These are phyloP conservation scores for Colletotrichum nymphaeae DNA, from an alignment of 2,329 filamentous ascomycete genomes.

Conservation along the genomic window DNA sequence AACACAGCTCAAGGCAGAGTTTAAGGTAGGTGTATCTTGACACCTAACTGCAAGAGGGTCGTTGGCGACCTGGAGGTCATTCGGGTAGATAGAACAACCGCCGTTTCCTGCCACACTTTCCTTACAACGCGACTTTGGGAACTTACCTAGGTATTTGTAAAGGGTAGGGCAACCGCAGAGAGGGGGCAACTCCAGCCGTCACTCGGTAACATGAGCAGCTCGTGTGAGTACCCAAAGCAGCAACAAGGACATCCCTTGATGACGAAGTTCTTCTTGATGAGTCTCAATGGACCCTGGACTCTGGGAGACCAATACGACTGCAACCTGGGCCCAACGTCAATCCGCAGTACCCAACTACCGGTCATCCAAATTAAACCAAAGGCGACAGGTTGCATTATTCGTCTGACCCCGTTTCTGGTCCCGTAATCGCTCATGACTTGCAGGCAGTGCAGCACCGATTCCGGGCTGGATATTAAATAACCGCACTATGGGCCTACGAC, in stretches of 20 bases:
- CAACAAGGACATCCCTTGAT: not conserved
- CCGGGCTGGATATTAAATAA: conserved; percentile 10
- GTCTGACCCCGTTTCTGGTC: not conserved
- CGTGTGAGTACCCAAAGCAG: not conserved
- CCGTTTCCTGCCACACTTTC: too few relatives aligned
- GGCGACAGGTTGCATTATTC: conserved; percentile 2
- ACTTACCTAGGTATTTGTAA: not conserved
- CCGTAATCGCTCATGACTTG: conserved; percentile 17
- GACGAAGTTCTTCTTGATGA: not conserved
- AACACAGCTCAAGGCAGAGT: not conserved
- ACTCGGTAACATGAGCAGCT: not conserved
- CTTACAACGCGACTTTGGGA: too few relatives aligned
- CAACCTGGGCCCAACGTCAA: not conserved
- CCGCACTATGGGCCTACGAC: not conserved
- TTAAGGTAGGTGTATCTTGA: not conserved
- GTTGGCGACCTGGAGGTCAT: not conserved
- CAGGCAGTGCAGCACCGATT: conserved; percentile 24
- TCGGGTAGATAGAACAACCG: not conserved
- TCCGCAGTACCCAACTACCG: conserved; percentile 1
- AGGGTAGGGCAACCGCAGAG: not conserved
- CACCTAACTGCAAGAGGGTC: not conserved
- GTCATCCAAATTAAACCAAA: conserved; percentile 1
- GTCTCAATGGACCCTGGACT: not conserved
- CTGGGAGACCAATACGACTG: not conserved
- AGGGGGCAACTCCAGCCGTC: not conserved